Evolutionary conservation across 2,329 filamentous ascomycete genomes (phyloP), one percentile per base, ranked within the genome.

Genomic region (Volutella citrinella): DNA sequence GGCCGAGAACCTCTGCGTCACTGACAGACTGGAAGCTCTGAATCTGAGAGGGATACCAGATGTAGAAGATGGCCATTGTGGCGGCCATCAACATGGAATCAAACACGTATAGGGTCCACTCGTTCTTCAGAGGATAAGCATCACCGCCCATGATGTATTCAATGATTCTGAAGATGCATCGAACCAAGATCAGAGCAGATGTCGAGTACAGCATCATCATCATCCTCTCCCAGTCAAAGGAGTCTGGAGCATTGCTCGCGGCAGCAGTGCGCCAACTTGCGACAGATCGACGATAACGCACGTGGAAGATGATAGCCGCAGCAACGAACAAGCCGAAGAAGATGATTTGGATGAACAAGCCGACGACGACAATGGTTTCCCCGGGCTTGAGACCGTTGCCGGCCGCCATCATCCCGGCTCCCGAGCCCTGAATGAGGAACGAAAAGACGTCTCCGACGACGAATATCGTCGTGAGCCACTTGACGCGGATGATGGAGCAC

Each of bases 331-430:
- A 56, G 13, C 63, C 64, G 40, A 82, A 80, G 30, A 74, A 22
- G 28, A 74, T 24, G 16, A 82, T 64, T 48, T 82, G 78, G 10
- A 80, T 54, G 19, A 73, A 49, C 5, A 82, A 56, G 5, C 77
- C 78, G 2, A 43, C 68, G 7, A 80, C 54, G 9, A 80, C 67
- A 25, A 80, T 58, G 10, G 66, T 63, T 42, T 72, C 52, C 8
- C 70, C 73, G 9, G 55, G 51, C 38, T 45, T 30, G 1, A 31
- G 20, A 12, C 31, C 46, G 7, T 35, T 30, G 18, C 41, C 44
- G 10, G 18, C 35, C 2, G 38, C 46, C 49, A 52, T 54, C 28
- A 66, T 30, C 1, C 61, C 61, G 12, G 54, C 59, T 10, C 67
- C 68, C 15, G 55, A 55, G 13, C 57, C 57, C 46, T 78, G 73